Percentiles rank a stretch among this genome's conserved stretches.
Evolutionary conservation across 306 rosid species (phyloP).

Genomic region (Adenanthera pavonina): DNA sequence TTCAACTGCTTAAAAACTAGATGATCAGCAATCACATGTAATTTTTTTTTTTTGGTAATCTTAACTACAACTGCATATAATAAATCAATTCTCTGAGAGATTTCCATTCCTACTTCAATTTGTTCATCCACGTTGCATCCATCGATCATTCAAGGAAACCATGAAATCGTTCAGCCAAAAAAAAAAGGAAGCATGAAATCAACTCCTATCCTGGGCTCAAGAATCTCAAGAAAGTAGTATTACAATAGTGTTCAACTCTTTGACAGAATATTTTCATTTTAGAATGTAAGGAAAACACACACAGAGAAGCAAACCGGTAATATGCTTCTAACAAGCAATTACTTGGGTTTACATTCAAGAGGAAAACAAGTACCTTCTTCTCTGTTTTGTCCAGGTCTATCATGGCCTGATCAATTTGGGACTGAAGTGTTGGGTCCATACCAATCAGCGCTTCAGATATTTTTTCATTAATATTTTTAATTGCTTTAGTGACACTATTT

Average conservation of each 20-base stretch:
- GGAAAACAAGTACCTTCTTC: conserved; percentile 66
- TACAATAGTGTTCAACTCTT: background rate
- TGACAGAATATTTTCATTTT: conserved; percentile 4
- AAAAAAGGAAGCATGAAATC: background rate
- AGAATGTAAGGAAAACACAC: conserved; percentile 16
- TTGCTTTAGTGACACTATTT: conserved; percentile 81
- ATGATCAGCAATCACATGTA: background rate
- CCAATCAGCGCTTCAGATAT: conserved; percentile 89
- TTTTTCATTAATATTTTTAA: conserved; percentile 82
- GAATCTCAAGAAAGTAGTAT: conserved; percentile 6
- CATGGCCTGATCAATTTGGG: conserved; percentile 96
- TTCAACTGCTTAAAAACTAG: background rate
- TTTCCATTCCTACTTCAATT: background rate
- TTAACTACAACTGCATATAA: background rate
- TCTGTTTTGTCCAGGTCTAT: conserved; percentile 93
- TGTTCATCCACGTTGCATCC: background rate
- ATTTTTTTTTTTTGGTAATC: background rate
- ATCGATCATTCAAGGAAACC: conserved; percentile 19
- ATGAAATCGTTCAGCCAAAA: background rate
- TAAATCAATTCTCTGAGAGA: background rate
- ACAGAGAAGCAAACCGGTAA: conserved; percentile 6
- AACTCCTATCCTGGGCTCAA: background rate
- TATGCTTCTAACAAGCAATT: conserved; percentile 25
- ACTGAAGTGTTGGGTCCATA: conserved; percentile 92
- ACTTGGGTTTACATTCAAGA: background rate